phyloP scores from a whole-genome alignment of 2,329 filamentous ascomycete species.

The Elsinoe ampelina region DNA sequence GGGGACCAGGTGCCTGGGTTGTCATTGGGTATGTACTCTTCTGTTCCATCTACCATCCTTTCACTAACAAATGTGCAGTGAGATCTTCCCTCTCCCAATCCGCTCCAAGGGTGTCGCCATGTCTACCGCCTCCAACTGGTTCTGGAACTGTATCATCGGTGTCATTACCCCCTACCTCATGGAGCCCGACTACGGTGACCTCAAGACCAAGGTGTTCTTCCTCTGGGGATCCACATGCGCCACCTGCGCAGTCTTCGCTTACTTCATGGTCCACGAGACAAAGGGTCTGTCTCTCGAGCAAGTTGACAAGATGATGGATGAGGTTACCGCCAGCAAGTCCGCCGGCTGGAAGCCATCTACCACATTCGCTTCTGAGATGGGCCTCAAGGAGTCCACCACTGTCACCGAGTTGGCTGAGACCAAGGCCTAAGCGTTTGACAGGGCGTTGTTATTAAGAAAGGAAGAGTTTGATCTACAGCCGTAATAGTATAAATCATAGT shows the following conservation, averaged over 20 bases:
- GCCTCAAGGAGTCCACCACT: slow-evolving; percentile 15
- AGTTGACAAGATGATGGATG: slow-evolving; percentile 35
- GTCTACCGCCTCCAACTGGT: slow-evolving; percentile 83
- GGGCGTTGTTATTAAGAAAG: neutral
- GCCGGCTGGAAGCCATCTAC: slow-evolving; percentile 25
- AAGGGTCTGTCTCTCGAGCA: slow-evolving; percentile 33
- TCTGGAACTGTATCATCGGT: slow-evolving; percentile 67
- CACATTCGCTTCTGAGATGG: slow-evolving; percentile 24
- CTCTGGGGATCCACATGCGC: slow-evolving; percentile 34
- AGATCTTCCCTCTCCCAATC: slow-evolving; percentile 69
- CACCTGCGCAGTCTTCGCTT: slow-evolving; percentile 28
- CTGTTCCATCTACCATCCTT: no score
- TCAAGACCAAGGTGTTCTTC: slow-evolving; percentile 40
- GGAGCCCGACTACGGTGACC: slow-evolving; percentile 46
- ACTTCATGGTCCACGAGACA: slow-evolving; percentile 32
- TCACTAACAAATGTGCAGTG: slow-evolving; percentile 40
- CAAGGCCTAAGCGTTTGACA: slow-evolving; percentile 7
- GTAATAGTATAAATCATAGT: neutral
- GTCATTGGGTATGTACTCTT: slow-evolving; percentile 31
- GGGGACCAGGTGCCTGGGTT: slow-evolving; percentile 59
- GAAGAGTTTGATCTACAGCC: neutral
- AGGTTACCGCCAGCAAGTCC: slow-evolving; percentile 35
- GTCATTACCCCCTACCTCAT: slow-evolving; percentile 69
- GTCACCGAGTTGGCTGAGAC: slow-evolving; percentile 15
- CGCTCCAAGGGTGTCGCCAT: slow-evolving; percentile 56